Evolutionary conservation across 1,284 basidiomycete genomes (phyloP).

Genomic region (Rhodotorula sp.): DNA sequence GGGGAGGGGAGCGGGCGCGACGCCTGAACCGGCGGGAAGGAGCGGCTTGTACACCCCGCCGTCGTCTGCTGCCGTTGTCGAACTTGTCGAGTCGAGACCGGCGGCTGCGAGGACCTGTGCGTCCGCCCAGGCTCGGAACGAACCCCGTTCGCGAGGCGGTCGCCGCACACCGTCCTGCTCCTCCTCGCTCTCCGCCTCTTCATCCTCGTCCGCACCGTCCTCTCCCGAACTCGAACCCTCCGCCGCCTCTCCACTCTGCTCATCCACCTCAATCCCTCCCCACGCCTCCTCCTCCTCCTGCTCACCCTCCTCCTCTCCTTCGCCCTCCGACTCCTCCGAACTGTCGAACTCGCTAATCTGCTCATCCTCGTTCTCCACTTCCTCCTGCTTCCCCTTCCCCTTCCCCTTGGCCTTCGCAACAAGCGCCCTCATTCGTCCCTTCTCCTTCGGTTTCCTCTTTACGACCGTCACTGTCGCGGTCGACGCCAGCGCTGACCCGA

Average conservation of each 20-base stretch:
- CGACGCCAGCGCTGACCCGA: slow-evolving; percentile 30
- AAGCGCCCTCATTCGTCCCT: slow-evolving; percentile 24
- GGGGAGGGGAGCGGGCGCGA: slow-evolving; percentile 63
- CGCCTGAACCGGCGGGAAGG: slow-evolving; percentile 36
- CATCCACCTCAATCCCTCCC: slow-evolving; percentile 13
- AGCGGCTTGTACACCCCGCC: slow-evolving; percentile 41
- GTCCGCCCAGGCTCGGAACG: slow-evolving; percentile 40
- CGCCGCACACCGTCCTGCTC: slow-evolving; percentile 42
- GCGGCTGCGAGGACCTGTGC: slow-evolving; percentile 31
- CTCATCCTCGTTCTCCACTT: slow-evolving; percentile 24
- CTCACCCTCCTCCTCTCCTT: background rate
- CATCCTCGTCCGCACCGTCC: slow-evolving; percentile 20
- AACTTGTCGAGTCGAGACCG: slow-evolving; percentile 30
- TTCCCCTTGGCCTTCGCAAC: slow-evolving; percentile 40
- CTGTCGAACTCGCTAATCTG: slow-evolving; percentile 27
- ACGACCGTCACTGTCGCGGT: slow-evolving; percentile 26
- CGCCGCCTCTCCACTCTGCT: slow-evolving; percentile 7
- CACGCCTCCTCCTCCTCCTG: slow-evolving; percentile 21
- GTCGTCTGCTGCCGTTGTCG: slow-evolving; percentile 13
- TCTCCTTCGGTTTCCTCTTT: slow-evolving; percentile 35
- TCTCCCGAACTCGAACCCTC: background rate
- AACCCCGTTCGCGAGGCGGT: slow-evolving; percentile 29
- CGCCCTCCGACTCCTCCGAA: slow-evolving; percentile 16
- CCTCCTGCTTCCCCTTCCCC: slow-evolving; percentile 39
- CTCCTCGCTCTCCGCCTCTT: slow-evolving; percentile 39